Evolutionary conservation across 306 rosid species (phyloP).

Genomic region (Senna tora): DNA sequence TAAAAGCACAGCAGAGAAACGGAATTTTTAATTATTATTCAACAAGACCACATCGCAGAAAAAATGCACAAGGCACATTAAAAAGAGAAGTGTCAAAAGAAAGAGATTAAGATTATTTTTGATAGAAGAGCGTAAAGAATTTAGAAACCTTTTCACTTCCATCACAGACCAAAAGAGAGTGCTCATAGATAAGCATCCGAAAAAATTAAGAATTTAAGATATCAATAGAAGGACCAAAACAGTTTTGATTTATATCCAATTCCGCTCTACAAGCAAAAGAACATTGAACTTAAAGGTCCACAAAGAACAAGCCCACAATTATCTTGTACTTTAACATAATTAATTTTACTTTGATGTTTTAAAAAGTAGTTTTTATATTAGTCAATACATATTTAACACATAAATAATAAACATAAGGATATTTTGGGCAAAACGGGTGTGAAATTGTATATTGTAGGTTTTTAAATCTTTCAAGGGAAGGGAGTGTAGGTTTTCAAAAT

Average conservation of each 20-base stretch:
- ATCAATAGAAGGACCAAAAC: background rate
- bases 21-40: background rate
- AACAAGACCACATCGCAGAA: background rate
- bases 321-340: background rate
- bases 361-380: too few relatives aligned
- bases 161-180: background rate
- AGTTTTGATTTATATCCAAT: background rate
- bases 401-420: too few relatives aligned
- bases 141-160: background rate
- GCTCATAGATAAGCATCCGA: background rate
- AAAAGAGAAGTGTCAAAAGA: background rate
- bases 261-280: background rate
- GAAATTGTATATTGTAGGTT: too few relatives aligned
- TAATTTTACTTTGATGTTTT: too few relatives aligned
- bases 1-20: background rate
- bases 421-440: too few relatives aligned
- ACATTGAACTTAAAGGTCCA: background rate
- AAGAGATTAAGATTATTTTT: too few relatives aligned
- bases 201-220: background rate
- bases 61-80: background rate
- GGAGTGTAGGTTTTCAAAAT: too few relatives aligned
- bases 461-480: too few relatives aligned
- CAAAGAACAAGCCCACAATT: background rate
- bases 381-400: too few relatives aligned
- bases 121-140: background rate